phyloP scores from a whole-genome alignment of 2,329 filamentous ascomycete genomes.

The Penicillium janthinellum region DNA sequence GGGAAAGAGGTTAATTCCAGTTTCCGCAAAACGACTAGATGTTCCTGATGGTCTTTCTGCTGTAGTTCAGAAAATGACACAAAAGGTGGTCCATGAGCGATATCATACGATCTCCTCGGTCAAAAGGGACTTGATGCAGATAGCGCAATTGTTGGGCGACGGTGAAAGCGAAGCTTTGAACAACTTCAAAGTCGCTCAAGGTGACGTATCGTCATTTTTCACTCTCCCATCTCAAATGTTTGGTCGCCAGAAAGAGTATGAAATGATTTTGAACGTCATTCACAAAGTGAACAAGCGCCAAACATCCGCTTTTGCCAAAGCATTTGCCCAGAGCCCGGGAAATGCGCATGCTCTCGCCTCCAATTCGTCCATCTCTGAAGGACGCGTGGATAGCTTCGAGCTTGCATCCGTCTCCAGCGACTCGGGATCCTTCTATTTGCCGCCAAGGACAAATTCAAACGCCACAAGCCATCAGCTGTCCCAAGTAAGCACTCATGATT shows the following conservation, averaged over 20 bases:
- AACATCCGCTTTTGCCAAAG: conserved; percentile 37
- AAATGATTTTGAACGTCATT: conserved; percentile 71
- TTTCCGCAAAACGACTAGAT: conserved; percentile 77
- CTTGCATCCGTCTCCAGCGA: conserved; percentile 58
- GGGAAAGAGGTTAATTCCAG: conserved; percentile 72
- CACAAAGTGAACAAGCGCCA: conserved; percentile 74
- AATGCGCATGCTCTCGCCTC: conserved; percentile 55
- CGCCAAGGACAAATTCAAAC: conserved; percentile 43
- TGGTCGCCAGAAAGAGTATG: conserved; percentile 72
- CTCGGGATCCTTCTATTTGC: conserved; percentile 50
- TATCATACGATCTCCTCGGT: conserved; percentile 89
- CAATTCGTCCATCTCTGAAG: conserved; percentile 55
- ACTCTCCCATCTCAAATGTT: conserved; percentile 80
- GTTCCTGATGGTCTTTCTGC: conserved; percentile 79
- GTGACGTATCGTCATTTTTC: conserved; percentile 90
- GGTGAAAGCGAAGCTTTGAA: conserved; percentile 72
- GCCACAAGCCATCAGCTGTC: conserved; percentile 31
- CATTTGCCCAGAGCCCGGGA: conserved; percentile 38
- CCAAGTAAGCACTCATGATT: conserved; percentile 38
- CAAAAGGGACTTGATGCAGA: conserved; percentile 74
- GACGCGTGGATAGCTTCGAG: conserved; percentile 51
- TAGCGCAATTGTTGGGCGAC: conserved; percentile 73
- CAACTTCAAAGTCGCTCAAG: conserved; percentile 75
- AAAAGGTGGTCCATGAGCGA: conserved; percentile 81
- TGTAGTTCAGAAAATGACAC: conserved; percentile 89